phyloP scores from a whole-genome alignment of 1,139 yeast species.

The Geotrichum macrosporum region DNA sequence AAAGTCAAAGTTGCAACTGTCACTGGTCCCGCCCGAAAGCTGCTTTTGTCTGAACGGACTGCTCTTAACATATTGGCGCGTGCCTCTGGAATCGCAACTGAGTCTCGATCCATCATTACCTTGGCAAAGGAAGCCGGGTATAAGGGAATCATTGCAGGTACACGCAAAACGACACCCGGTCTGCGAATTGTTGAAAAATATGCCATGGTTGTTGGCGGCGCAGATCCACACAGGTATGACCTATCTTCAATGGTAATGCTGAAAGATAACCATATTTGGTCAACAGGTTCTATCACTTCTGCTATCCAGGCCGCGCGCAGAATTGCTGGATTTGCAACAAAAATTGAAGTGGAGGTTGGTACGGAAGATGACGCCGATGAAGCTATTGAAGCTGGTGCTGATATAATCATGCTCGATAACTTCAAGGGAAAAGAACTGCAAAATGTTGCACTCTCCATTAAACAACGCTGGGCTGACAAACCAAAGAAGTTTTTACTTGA shows the following conservation, averaged over 20 bases:
- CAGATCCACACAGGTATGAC: constrained; percentile 89
- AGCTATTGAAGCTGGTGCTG: constrained; percentile 94
- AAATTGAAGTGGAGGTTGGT: constrained; percentile 90
- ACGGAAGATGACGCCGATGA: constrained; percentile 80
- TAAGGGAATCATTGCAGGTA: constrained; percentile 87
- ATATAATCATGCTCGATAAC: constrained; percentile 91
- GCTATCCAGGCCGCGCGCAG: constrained; percentile 74
- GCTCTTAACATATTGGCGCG: constrained; percentile 79
- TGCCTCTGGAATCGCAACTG: constrained; percentile 85
- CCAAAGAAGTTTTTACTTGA: constrained; percentile 62
- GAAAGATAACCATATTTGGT: constrained; percentile 89
- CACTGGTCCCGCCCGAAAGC: constrained; percentile 71
- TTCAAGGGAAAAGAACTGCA: constrained; percentile 66
- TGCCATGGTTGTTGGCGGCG: constrained; percentile 93
- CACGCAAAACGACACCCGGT: constrained; percentile 97
- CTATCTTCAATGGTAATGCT: constrained; percentile 93
- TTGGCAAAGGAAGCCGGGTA: constrained; percentile 71
- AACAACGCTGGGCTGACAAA: constrained; percentile 47
- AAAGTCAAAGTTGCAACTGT: constrained; percentile 75
- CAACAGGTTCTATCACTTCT: constrained; percentile 83
- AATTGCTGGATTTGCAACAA: constrained; percentile 84
- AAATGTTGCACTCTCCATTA: constrained; percentile 60
- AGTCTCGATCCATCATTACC: constrained; percentile 52
- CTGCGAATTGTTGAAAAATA: constrained; percentile 82
- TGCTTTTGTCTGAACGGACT: constrained; percentile 79